Percentiles rank a stretch among this genome's conserved stretches.
phyloP scores from a whole-genome alignment of 2,329 filamentous ascomycete genomes.

The Leptographium wingfieldii region DNA sequence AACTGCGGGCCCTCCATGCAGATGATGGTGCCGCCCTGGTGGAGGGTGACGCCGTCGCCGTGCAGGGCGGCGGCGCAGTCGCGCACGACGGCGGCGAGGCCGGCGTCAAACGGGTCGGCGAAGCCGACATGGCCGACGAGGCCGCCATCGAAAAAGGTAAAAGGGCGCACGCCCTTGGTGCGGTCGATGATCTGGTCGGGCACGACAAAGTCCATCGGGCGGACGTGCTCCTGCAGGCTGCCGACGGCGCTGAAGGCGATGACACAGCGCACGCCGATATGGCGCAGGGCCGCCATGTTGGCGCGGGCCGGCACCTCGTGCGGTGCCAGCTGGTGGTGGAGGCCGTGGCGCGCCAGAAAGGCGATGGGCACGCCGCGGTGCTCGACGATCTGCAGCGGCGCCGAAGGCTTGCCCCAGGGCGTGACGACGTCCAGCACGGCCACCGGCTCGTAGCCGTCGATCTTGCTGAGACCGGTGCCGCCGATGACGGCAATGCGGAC shows the following conservation, averaged over 20 bases:
- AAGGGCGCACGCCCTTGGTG: conserved; percentile 86
- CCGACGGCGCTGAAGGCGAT: conserved; percentile 95
- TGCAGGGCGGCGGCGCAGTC: conserved; percentile 62
- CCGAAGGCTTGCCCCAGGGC: conserved; percentile 74
- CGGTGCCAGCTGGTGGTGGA: conserved; percentile 78
- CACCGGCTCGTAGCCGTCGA: conserved; percentile 76
- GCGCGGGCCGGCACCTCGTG: conserved; percentile 91
- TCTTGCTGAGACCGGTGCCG: conserved; percentile 80
- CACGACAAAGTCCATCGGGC: conserved; percentile 91
- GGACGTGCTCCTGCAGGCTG: conserved; percentile 81
- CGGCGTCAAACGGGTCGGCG: conserved; percentile 83
- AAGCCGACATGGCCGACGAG: conserved; percentile 92
- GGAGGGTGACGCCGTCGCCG: conserved; percentile 73
- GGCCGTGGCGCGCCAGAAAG: conserved; percentile 86
- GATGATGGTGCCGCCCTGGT: conserved; percentile 72
- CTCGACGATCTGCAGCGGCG: conserved; percentile 73
- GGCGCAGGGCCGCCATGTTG: conserved; percentile 94
- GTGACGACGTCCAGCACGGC: conserved; percentile 66
- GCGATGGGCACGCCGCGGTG: conserved; percentile 74
- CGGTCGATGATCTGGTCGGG: conserved; percentile 96
- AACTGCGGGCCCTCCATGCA: conserved; percentile 99
- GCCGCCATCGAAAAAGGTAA: conserved; percentile 89
- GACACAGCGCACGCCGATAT: conserved; percentile 77
- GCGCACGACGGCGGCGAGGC: conserved; percentile 63
- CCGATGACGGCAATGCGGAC: conserved; percentile 84